Conservation (phyloP, 805 yeast genomes). For the Yamadazyma tumulicola region DNA sequence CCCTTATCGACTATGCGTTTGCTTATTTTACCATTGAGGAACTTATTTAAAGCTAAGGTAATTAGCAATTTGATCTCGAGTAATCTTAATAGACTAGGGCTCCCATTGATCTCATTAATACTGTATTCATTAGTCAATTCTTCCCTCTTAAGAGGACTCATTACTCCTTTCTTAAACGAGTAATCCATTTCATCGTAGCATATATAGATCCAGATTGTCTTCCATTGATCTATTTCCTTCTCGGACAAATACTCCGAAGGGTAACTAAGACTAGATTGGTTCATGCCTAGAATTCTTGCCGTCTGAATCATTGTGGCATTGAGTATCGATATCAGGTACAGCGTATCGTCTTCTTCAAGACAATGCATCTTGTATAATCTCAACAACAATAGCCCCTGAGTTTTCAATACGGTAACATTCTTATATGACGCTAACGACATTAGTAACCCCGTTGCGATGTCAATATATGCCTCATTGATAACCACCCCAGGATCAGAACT, state of each 20-base stretch:
- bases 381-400: constrained; percentile 4
- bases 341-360: constrained; percentile 5
- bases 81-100: background rate
- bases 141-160: background rate
- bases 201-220: background rate
- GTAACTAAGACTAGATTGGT: background rate
- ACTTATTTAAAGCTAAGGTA: background rate
- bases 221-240: background rate
- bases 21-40: background rate
- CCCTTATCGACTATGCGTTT: background rate
- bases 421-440: constrained; percentile 2
- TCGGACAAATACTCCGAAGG: background rate
- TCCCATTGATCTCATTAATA: too few relatives aligned
- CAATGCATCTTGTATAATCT: constrained; percentile 4
- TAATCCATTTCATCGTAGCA: background rate
- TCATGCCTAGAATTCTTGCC: background rate
- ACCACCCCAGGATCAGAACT: background rate
- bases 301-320: background rate
- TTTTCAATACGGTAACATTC: background rate
- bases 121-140: background rate
- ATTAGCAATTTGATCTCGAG: background rate
- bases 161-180: constrained; percentile 3
- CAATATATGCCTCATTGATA: constrained; percentile 2
- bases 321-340: background rate
- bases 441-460: constrained; percentile 2